Evolutionary conservation across 108 stramenopile species (phyloP), one percentile per base, ranked within the genome.

Genomic region (Licmophora abbreviata): DNA sequence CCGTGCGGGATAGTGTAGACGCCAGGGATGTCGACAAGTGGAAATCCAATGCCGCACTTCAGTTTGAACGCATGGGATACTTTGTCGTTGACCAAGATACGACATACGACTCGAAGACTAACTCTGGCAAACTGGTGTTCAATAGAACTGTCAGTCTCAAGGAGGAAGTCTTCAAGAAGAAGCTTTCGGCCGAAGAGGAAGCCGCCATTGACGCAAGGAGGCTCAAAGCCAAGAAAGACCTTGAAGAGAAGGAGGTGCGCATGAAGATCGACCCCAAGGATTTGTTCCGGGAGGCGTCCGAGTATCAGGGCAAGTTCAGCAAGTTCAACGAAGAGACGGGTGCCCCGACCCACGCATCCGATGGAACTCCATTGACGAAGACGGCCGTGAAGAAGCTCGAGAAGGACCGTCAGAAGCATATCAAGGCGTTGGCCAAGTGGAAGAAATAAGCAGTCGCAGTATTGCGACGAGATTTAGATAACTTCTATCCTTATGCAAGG

Each of bases 51-150:
- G 43, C 71, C 11, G 65, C 81, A 14, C 75, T 90, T 31, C 96
- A 99, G 65, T 92, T 99, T 54, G 96, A 97, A 64, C 87, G 96
- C 18, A 47, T 97, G 21, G 98, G 98, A 22, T 99, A 92, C 71
- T 99, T 97, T 73, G 83, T 86, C 25, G 91, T 95, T n/a, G 98
- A 99, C 54, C 49, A 56, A 20, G 96, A 96, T 49, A 83, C 91
- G 4, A 89, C 86, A 24, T 85, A 54, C 44, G 83, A 84, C 25
- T 52, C 61, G 10, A 32, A 51, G 6, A 77, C 59, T 11, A 68
- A 63, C 45, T 40, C 67, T 38, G 92, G 85, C 14, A 51, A 48
- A 29, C 58, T 96, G 32, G 93, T 99, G 17, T 89, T 99, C 60
- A 99, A 99, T 64, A 80, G 92, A 30, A 95, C 91, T 5, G 96